phyloP scores from a whole-genome alignment of 1,284 basidiomycete species.

The Neotropicomus parvogracilis region DNA sequence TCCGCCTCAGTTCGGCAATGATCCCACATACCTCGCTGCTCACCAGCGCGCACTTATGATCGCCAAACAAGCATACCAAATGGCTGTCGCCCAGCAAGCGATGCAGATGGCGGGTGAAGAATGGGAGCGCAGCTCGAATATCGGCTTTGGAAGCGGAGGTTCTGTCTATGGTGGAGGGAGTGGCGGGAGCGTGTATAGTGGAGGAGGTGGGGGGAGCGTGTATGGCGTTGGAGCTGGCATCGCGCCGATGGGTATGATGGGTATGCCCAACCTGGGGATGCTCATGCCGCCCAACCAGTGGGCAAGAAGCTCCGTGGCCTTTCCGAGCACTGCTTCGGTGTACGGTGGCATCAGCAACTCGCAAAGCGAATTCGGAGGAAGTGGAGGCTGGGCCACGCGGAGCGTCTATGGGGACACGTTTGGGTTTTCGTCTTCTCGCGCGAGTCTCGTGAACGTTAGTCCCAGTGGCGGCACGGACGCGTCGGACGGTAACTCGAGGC shows the following conservation, averaged over 20 bases:
- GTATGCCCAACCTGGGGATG: slow-evolving; percentile 39
- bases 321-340: slow-evolving; percentile 50
- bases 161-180: slow-evolving; percentile 34
- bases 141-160: slow-evolving; percentile 39
- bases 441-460: slow-evolving; percentile 2
- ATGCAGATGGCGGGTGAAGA: slow-evolving; percentile 79
- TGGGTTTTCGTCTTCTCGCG: slow-evolving; percentile 40
- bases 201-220: slow-evolving; percentile 36
- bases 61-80: slow-evolving; percentile 82
- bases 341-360: slow-evolving; percentile 51
- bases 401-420: slow-evolving; percentile 68
- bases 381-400: slow-evolving; percentile 52
- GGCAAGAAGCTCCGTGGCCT: slow-evolving; percentile 43
- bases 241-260: slow-evolving; percentile 39
- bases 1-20: slow-evolving; percentile 35
- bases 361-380: slow-evolving; percentile 49
- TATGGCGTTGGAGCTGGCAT: slow-evolving; percentile 36
- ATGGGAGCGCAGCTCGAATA: slow-evolving; percentile 73
- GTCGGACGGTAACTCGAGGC: slow-evolving; percentile 24
- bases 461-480: slow-evolving; percentile 16
- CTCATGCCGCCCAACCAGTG: slow-evolving; percentile 39
- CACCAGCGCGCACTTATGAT: slow-evolving; percentile 79
- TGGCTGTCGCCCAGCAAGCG: slow-evolving; percentile 81
- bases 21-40: slow-evolving; percentile 59
- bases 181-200: slow-evolving; percentile 29